These are phyloP conservation scores for Sicyos baderoa DNA, from an alignment of 306 rosid genomes.

Conservation along the genomic window DNA sequence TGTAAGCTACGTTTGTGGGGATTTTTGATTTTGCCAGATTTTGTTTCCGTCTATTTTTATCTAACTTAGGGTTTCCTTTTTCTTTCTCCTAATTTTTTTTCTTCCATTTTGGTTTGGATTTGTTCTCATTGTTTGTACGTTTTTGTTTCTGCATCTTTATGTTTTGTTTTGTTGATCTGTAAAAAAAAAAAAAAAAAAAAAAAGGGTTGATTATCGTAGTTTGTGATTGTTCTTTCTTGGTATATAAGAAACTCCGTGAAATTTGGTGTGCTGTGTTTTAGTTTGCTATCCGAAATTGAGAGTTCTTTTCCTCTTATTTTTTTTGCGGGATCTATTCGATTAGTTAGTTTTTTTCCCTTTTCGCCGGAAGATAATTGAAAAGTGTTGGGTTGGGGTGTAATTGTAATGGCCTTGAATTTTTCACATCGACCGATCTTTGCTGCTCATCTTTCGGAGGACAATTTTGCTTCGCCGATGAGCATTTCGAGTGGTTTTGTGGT, in stretches of 20 bases:
- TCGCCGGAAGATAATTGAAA: not conserved
- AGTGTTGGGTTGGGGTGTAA: conserved; percentile 21
- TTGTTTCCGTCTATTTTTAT: not conserved
- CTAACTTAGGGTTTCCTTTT: conserved; percentile 19
- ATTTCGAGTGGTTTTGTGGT: conserved; percentile 49
- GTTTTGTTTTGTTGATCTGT: conserved; percentile 22
- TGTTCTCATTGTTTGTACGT: not conserved
- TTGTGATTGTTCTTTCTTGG: not conserved
- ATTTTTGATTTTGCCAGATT: not conserved
- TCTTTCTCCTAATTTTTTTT: not conserved
- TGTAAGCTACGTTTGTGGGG: conserved; percentile 18
- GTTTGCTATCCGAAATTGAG: conserved; percentile 92
- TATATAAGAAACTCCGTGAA: conserved; percentile 53
- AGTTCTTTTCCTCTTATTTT: conserved; percentile 35
- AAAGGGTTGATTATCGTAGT: conserved; percentile 23
- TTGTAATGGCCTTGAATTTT: conserved; percentile 48
- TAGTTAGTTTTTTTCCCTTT: conserved; percentile 12
- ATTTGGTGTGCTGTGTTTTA: conserved; percentile 89
- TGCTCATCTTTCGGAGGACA: conserved; percentile 36
- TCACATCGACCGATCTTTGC: conserved; percentile 38
- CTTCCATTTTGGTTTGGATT: conserved; percentile 8
- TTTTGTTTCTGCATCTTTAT: conserved; percentile 18
- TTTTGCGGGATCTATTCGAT: conserved; percentile 2
- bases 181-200: not conserved
- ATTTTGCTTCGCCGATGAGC: conserved; percentile 46